These are phyloP conservation scores for Aegilops sharonensis DNA, from an alignment of 176 grass and related monocot species.

Conservation along the genomic window DNA sequence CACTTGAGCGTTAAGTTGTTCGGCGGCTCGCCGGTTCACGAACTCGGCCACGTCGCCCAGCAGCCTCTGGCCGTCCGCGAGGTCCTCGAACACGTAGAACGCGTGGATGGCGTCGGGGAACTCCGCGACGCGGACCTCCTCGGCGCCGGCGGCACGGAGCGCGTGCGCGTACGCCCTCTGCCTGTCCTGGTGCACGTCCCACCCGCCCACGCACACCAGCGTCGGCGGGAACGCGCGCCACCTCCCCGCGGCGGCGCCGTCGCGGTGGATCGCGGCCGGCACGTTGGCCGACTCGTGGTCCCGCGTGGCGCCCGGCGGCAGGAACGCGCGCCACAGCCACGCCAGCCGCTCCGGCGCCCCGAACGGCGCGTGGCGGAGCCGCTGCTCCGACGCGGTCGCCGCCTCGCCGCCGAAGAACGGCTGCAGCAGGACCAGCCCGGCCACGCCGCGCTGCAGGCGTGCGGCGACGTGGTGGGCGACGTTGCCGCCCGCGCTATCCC, in stretches of 20 bases:
- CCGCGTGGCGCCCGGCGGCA: constrained; percentile 39
- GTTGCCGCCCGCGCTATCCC: constrained; percentile 64
- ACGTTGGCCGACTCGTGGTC: constrained; percentile 58
- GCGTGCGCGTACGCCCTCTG: constrained; percentile 34
- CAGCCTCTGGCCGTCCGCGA: constrained; percentile 23
- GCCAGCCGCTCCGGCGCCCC: constrained; percentile 7
- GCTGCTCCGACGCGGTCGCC: constrained; percentile 31
- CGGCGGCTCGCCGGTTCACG: constrained; percentile 28
- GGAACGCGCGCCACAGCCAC: constrained; percentile 57
- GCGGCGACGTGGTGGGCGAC: constrained; percentile 51
- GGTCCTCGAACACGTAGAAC: constrained; percentile 37
- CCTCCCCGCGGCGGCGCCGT: not conserved
- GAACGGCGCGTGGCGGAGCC: constrained; percentile 31
- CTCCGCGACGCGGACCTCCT: constrained; percentile 30
- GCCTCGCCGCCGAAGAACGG: constrained; percentile 57
- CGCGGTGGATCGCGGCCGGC: constrained; percentile 17
- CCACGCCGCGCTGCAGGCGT: not conserved
- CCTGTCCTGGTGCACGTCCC: constrained; percentile 61
- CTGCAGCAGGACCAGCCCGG: constrained; percentile 39
- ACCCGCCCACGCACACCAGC: constrained; percentile 45
- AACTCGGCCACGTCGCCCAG: constrained; percentile 34
- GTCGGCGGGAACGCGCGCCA: constrained; percentile 44
- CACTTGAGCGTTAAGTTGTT: no score
- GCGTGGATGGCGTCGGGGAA: constrained; percentile 49
- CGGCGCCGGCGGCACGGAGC: constrained; percentile 19